A percentile compares a stretch with the other conserved stretches of the same genome.
Evolutionary conservation across 805 yeast species (phyloP).

Genomic region (Saturnispora diversa): DNA sequence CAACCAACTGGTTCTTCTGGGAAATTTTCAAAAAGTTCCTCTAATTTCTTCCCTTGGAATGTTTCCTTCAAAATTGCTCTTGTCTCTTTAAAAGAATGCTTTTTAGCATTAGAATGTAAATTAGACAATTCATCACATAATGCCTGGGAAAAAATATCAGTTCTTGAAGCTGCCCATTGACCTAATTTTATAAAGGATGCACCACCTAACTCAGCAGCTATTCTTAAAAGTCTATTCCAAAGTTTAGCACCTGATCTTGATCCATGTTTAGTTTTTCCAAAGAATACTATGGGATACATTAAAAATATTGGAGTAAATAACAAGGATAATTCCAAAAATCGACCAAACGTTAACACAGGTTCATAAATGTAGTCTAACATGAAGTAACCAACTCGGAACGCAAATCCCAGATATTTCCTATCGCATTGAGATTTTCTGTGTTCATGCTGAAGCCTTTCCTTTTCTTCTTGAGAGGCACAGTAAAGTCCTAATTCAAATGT

Average conservation of each 20-base stretch:
- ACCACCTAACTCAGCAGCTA: slow-evolving; percentile 76
- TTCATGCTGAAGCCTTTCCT: slow-evolving; percentile 30
- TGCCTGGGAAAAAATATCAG: slow-evolving; percentile 78
- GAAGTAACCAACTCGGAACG: slow-evolving; percentile 36
- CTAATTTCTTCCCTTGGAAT: slow-evolving; percentile 46
- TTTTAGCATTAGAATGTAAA: slow-evolving; percentile 75
- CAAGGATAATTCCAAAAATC: slow-evolving; percentile 60
- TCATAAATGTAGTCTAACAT: slow-evolving; percentile 52
- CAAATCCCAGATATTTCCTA: slow-evolving; percentile 22
- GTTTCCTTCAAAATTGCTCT: slow-evolving; percentile 48
- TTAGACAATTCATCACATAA: slow-evolving; percentile 69
- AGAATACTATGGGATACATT: slow-evolving; percentile 53
- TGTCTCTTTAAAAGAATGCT: slow-evolving; percentile 62
- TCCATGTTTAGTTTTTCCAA: slow-evolving; percentile 37
- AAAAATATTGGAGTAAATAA: slow-evolving; percentile 66
- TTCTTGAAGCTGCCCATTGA: slow-evolving; percentile 98
- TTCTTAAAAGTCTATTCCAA: slow-evolving; percentile 64
- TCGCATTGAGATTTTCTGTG: slow-evolving; percentile 28
- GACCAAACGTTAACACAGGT: slow-evolving; percentile 56
- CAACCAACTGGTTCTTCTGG: slow-evolving; percentile 76
- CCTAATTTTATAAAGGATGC: slow-evolving; percentile 89
- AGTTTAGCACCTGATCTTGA: slow-evolving; percentile 53
- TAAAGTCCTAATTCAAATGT: slow-evolving; percentile 67
- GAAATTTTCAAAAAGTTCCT: slow-evolving; percentile 76
- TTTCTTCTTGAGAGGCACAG: slow-evolving; percentile 51